phyloP scores from a whole-genome alignment of 2,329 filamentous ascomycete genomes.

The Botrytis hyacinthi region DNA sequence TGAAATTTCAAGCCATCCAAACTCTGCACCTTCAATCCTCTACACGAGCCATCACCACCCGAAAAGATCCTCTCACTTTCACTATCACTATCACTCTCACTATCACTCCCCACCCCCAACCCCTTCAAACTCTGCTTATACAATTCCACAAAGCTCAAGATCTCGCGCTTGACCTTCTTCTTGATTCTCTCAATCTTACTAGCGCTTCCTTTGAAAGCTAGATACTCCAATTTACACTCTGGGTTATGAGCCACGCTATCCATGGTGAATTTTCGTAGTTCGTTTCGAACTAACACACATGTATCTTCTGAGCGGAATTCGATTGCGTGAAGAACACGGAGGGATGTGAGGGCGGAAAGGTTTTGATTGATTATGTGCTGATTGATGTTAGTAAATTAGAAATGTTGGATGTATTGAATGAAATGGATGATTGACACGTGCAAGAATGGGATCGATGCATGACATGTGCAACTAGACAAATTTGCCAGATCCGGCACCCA shows the following conservation, averaged over 20 bases:
- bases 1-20: constrained; percentile 45
- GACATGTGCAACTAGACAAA: background rate
- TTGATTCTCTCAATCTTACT: constrained; percentile 33
- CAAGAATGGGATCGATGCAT: background rate
- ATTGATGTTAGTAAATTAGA: background rate
- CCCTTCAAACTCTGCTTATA: background rate
- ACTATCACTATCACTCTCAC: constrained; percentile 17
- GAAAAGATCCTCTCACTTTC: constrained; percentile 36
- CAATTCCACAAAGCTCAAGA: background rate
- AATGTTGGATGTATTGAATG: background rate
- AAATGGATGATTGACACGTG: background rate
- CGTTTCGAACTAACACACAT: constrained; percentile 52
- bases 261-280: constrained; percentile 57
- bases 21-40: constrained; percentile 40
- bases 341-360: constrained; percentile 47
- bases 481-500: background rate
- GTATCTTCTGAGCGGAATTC: constrained; percentile 55
- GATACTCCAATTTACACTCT: constrained; percentile 55
- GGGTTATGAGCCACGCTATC: constrained; percentile 58
- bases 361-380: constrained; percentile 59
- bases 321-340: constrained; percentile 56
- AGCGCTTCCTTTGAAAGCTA: constrained; percentile 54
- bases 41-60: background rate
- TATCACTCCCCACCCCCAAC: background rate
- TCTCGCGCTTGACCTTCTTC: constrained; percentile 27